phyloP scores from a whole-genome alignment of 1,284 basidiomycete species.

The Malassezia slooffiae region DNA sequence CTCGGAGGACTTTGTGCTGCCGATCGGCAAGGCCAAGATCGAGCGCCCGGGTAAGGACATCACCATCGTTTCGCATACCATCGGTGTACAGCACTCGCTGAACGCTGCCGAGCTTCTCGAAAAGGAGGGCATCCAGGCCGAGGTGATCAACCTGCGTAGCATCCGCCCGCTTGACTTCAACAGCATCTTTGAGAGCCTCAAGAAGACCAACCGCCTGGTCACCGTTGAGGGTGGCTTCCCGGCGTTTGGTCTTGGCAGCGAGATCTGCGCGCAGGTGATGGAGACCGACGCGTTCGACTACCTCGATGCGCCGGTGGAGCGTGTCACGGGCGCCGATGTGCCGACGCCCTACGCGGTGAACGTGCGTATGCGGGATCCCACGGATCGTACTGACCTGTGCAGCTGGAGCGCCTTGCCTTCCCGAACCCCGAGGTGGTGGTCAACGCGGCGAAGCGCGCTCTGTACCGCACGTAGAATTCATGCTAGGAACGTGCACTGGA shows the following conservation, averaged over 20 bases:
- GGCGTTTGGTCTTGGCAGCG: constrained; percentile 90
- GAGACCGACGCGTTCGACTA: constrained; percentile 62
- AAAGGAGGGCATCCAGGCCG: constrained; percentile 84
- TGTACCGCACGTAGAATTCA: constrained; percentile 31
- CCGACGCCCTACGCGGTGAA: constrained; percentile 30
- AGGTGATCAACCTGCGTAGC: constrained; percentile 92
- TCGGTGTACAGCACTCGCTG: constrained; percentile 39
- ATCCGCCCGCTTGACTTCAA: constrained; percentile 95
- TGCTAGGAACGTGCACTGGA: too few relatives aligned
- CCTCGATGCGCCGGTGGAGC: constrained; percentile 84
- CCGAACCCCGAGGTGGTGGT: constrained; percentile 35
- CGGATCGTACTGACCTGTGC: too few relatives aligned
- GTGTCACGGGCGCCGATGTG: constrained; percentile 76
- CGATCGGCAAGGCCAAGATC: constrained; percentile 95
- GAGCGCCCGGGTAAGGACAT: constrained; percentile 85
- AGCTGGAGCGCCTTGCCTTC: constrained; percentile 53
- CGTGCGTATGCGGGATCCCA: constrained; percentile 24
- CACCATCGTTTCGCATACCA: constrained; percentile 77
- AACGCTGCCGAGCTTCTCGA: constrained; percentile 75
- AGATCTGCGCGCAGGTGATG: constrained; percentile 70
- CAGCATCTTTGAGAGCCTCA: constrained; percentile 85
- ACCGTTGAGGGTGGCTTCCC: constrained; percentile 98
- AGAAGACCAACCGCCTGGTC: constrained; percentile 94
- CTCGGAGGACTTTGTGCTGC: constrained; percentile 80
- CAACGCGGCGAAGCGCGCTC: constrained; percentile 37